Base-by-base conservation (phyloP, 805 yeast genomes). In the Myxozyma monticola region DNA sequence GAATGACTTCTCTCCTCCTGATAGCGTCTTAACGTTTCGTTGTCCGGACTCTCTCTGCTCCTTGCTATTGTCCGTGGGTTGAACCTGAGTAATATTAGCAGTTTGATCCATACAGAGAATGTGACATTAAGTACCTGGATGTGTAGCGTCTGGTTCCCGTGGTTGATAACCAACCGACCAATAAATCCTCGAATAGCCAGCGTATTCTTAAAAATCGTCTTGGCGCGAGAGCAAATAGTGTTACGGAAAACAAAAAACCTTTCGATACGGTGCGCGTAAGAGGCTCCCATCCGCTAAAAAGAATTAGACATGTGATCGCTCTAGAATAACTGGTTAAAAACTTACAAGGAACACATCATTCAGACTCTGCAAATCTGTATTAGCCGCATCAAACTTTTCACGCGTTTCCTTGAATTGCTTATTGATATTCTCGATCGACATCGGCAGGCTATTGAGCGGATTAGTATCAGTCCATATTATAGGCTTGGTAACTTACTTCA, bases 1-100 rank as follows among this genome's bases (percentile, higher is more conserved):
- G 66, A 85, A 91, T 0, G 97, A 88, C 65, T 90, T 90, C 65
- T 93, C 99, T 39, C 99, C 99, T 31, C 99, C 99, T 1, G 96
- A 88, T 22, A 91, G 75, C 0, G 96, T 84, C 57, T 83, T 86
- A 2, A 88, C 88, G 33, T 83, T 80, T 59, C 96, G 74, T 28
- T 78, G 73, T 24, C 76, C 75, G 34, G 75, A 76, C 50, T 78
- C 82, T 42, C 73, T 39, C 20, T 51, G 43, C 20, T 31, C 50
- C 25, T 37, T 42, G 49, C 2, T 67, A 62, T 20, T 55, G 30
- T 52, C 56, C n/a, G 30, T 26, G 8, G 56, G 54, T 33, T 49
- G 40, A 25, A 52, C 53, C 40, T 48, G 18, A 2, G 9, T 6
- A 31, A 8, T 12, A 10, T 35, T 15, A 9, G 14, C 10, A 12